phyloP scores from a whole-genome alignment of 345 rosid genomes.

The Raphanus sativus region DNA sequence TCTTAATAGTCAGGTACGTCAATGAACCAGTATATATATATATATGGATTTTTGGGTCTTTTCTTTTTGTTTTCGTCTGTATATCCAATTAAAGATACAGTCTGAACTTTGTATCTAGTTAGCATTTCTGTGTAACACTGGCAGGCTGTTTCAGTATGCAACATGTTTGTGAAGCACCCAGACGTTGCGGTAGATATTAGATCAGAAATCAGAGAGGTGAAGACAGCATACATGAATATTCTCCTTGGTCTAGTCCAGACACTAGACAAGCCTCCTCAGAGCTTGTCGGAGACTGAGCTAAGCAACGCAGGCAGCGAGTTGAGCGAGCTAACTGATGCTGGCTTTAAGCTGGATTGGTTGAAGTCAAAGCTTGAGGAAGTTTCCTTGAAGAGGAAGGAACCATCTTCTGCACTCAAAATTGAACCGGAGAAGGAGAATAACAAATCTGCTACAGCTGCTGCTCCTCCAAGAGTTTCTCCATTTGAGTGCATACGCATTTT shows the following conservation, averaged over 20 bases:
- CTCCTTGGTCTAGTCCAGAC: not conserved
- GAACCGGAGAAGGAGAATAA: not conserved
- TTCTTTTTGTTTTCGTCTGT: not conserved
- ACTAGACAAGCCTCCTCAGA: not conserved
- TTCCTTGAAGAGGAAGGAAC: not conserved
- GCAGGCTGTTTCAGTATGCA: not conserved
- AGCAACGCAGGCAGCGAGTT: not conserved
- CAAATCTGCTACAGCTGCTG: not conserved
- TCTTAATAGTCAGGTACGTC: slow-evolving; percentile 23
- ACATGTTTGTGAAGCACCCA: slow-evolving; percentile 5
- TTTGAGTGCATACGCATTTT: not conserved
- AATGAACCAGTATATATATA: not conserved
- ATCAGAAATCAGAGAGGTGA: not conserved
- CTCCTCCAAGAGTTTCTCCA: not conserved
- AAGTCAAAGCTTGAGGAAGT: not conserved
- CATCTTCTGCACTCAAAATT: not conserved
- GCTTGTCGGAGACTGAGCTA: not conserved
- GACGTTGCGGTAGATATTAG: not conserved
- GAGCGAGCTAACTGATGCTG: not conserved
- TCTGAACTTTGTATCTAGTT: not conserved
- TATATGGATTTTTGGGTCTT: not conserved
- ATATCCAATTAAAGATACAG: not conserved
- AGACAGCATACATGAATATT: not conserved
- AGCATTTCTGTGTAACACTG: not conserved
- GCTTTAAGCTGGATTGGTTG: not conserved